Conservation (phyloP, 768 basidiomycete genomes). For the Lanmaoa pseudosensibilis region DNA sequence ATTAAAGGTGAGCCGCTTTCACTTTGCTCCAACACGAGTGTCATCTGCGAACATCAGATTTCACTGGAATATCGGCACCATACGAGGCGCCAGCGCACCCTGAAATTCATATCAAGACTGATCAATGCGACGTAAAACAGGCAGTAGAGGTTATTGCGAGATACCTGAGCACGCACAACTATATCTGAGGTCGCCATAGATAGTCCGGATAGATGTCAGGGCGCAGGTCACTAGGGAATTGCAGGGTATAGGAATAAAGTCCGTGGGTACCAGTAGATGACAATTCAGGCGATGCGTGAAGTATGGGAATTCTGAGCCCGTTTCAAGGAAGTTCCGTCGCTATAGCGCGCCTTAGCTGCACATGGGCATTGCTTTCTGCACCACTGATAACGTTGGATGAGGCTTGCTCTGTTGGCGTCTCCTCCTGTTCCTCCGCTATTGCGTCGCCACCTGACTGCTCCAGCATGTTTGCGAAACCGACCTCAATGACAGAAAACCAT, state of each 20-base stretch:
- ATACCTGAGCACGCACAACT: slow-evolving; percentile 72
- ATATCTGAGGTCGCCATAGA: slow-evolving; percentile 40
- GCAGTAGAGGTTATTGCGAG: slow-evolving; percentile 76
- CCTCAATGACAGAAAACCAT: slow-evolving; percentile 76
- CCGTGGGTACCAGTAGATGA: slow-evolving; percentile 19
- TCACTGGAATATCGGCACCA: slow-evolving; percentile 96
- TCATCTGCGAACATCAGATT: slow-evolving; percentile 57
- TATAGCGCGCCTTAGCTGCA: slow-evolving; percentile 11
- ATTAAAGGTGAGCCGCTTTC: slow-evolving; percentile 71
- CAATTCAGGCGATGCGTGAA: slow-evolving; percentile 13
- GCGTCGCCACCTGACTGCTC: slow-evolving; percentile 50
- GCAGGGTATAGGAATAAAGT: slow-evolving; percentile 10
- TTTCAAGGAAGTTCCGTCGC: slow-evolving; percentile 23
- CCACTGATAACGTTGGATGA: slow-evolving; percentile 8
- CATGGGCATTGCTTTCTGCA: slow-evolving; percentile 8
- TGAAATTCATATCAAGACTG: slow-evolving; percentile 91
- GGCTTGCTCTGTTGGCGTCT: slow-evolving; percentile 29
- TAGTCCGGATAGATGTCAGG: slow-evolving; percentile 16
- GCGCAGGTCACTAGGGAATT: slow-evolving; percentile 12
- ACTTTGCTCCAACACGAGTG: neutral
- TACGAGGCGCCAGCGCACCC: slow-evolving; percentile 86
- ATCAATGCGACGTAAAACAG: slow-evolving; percentile 72
- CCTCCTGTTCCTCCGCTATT: slow-evolving; percentile 68
- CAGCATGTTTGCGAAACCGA: slow-evolving; percentile 66
- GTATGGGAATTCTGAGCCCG: slow-evolving; percentile 1